Evolutionary conservation across 257 asterid genomes (phyloP).

Genomic region (Fraxinus quadrangulata): DNA sequence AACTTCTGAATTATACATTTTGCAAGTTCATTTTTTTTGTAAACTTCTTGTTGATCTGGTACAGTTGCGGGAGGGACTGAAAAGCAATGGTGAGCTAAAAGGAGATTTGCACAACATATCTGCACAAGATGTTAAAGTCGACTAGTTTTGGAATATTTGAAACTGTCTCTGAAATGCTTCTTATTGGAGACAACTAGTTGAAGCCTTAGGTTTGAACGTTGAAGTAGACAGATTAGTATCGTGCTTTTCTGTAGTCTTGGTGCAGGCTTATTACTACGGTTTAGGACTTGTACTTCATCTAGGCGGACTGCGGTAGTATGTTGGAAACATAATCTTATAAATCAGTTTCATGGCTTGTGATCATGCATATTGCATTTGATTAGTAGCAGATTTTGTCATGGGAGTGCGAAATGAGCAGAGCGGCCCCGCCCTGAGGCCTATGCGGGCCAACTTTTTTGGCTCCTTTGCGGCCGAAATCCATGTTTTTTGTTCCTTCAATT

Average conservation of each 20-base stretch:
- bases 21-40: background rate
- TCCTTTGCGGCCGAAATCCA: background rate
- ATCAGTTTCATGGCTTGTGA: conserved; percentile 25
- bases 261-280: conserved; percentile 24
- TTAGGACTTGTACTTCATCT: conserved; percentile 23
- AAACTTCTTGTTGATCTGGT: conserved; percentile 2
- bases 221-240: conserved; percentile 12
- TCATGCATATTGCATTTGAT: conserved; percentile 9
- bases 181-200: conserved; percentile 18
- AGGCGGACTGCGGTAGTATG: background rate
- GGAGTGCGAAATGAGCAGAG: background rate
- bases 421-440: background rate
- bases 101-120: conserved; percentile 28
- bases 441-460: background rate
- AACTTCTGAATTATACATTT: background rate
- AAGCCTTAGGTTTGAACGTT: conserved; percentile 29
- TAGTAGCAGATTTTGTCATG: background rate
- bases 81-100: conserved; percentile 37
- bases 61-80: conserved; percentile 62
- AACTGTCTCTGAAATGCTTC: conserved; percentile 9
- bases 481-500: too few relatives aligned
- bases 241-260: conserved; percentile 30
- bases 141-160: conserved; percentile 31
- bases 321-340: background rate
- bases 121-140: conserved; percentile 45